Percentiles rank a stretch among this genome's conserved stretches.
Evolutionary conservation across 2,329 filamentous ascomycete genomes (phyloP).

Genomic region (Clarireedia homoeocarpa): DNA sequence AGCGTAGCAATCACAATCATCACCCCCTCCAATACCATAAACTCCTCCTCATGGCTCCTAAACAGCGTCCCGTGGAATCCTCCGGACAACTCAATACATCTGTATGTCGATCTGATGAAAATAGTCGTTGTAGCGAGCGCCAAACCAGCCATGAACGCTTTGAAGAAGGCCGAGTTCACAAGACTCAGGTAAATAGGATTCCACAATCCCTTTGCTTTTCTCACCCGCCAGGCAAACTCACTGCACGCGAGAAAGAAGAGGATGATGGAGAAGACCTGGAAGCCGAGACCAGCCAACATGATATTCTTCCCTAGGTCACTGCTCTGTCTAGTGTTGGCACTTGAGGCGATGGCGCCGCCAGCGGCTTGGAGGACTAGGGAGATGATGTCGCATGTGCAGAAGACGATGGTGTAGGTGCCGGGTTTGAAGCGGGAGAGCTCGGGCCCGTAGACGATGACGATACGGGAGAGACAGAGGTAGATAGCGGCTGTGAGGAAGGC

Average conservation of each 20-base stretch:
- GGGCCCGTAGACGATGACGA: constrained; percentile 35
- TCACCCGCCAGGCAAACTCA: constrained; percentile 16
- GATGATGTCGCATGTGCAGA: constrained; percentile 44
- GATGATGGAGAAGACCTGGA: constrained; percentile 32
- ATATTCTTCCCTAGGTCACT: constrained; percentile 27
- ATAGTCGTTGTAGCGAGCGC: constrained; percentile 45
- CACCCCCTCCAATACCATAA: constrained; percentile 39
- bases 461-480: constrained; percentile 49
- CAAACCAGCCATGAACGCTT: constrained; percentile 42
- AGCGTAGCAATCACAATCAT: too few species aligned
- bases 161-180: constrained; percentile 18
- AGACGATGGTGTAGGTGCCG: constrained; percentile 41
- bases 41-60: constrained; percentile 37
- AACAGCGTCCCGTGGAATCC: constrained; percentile 46
- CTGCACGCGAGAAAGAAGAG: constrained; percentile 22
- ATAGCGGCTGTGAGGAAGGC: constrained; percentile 53
- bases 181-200: constrained; percentile 17
- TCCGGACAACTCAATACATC: constrained; percentile 48
- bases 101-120: constrained; percentile 49
- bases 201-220: constrained; percentile 9
- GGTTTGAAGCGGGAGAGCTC: constrained; percentile 40
- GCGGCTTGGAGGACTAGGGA: constrained; percentile 52
- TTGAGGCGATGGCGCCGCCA: constrained; percentile 48
- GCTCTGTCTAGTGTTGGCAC: constrained; percentile 28
- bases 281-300: constrained; percentile 34